Base-by-base conservation (phyloP, 441 rosid genomes). In the Brassica hybrid region DNA sequence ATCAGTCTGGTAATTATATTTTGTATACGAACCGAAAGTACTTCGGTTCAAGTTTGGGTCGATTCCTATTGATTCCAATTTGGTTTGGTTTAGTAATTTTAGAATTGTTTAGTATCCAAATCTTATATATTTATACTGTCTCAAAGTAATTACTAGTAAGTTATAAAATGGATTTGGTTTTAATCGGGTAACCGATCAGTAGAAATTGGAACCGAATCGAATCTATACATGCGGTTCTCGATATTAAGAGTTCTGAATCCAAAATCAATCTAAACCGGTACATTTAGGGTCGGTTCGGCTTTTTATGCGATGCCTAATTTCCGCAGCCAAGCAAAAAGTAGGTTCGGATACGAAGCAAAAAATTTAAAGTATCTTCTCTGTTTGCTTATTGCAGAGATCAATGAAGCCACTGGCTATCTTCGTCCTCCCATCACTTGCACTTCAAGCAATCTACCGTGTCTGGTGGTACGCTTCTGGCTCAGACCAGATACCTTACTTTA, bases 381-480 rank as follows among this genome's bases (percentile, higher is more conserved):
- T 79, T 79, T 66, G 52, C 36, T 58, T 65, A 52, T 62, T 80
- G 85, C 88, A 94, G 98, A 84, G 81, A 67, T 90, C 98, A 59
- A 81, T 86, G 94, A 88, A 75, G 79, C 83, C 91, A 21, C 87
- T 93, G 2, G 84, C 84, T 32, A 73, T 83, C 67, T 90, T 89
- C 66, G 91, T 92, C 16, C 80, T 92, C 38, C 98, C 97, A 41
- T 91, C 90, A 57, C 75, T 89, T 7, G 82, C 84, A 1, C 78
- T 81, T 1, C 91, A 94, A 86, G 82, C 83, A n/a, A 84, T 85
- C 17, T 92, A 94, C 76, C 84, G 89, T 36, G 85, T 94, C 14
- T 94, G 98, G 97, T 94, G 97, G 96, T 94, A 88, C 60, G 79
- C 79, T 56, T 76, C 91, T 0, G 98, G 98, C 76, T 84, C 79